A percentile compares a stretch with the other conserved stretches of the same genome.
Evolutionary conservation across 2,329 filamentous ascomycete genomes (phyloP).

Genomic region (Diplodia intermedia): DNA sequence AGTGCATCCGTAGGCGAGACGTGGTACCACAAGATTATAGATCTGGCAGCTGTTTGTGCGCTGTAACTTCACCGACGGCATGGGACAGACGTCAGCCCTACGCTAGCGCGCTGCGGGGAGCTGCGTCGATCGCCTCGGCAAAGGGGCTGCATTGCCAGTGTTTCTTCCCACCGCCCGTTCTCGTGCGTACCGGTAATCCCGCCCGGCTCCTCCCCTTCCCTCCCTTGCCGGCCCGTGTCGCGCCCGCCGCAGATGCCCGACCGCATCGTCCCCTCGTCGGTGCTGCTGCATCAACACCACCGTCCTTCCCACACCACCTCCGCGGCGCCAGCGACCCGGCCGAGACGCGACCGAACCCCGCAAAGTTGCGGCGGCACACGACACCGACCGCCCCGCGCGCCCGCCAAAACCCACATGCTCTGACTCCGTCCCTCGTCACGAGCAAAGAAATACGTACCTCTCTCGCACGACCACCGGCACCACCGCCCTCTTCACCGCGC

Average conservation of each 20-base stretch:
- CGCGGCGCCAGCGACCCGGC: neutral
- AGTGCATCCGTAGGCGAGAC: neutral
- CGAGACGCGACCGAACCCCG: slow-evolving; percentile 7
- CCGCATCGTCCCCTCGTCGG: neutral
- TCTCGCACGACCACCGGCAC: neutral
- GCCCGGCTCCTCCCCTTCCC: slow-evolving; percentile 4
- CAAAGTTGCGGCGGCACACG: slow-evolving; percentile 9
- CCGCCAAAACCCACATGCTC: neutral
- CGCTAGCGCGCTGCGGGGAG: neutral
- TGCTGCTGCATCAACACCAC: neutral
- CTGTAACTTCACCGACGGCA: neutral
- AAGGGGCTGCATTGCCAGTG: neutral
- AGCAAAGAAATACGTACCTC: neutral
- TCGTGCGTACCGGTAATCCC: slow-evolving; percentile 10
- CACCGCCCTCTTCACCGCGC: too few species aligned
- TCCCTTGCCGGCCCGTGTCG: neutral
- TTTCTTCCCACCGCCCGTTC: slow-evolving; percentile 1
- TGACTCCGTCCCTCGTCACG: neutral
- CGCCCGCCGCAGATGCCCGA: neutral
- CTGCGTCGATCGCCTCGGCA: slow-evolving; percentile 21
- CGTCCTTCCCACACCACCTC: neutral
- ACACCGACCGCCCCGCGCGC: slow-evolving; percentile 1
- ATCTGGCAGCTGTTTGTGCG: neutral
- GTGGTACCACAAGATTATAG: neutral
- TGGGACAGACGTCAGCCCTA: slow-evolving; percentile 15